A percentile compares a stretch with the other conserved stretches of the same genome.
Conservation (phyloP, 2,329 filamentous ascomycete species). For the Sporothrix mexicana region DNA sequence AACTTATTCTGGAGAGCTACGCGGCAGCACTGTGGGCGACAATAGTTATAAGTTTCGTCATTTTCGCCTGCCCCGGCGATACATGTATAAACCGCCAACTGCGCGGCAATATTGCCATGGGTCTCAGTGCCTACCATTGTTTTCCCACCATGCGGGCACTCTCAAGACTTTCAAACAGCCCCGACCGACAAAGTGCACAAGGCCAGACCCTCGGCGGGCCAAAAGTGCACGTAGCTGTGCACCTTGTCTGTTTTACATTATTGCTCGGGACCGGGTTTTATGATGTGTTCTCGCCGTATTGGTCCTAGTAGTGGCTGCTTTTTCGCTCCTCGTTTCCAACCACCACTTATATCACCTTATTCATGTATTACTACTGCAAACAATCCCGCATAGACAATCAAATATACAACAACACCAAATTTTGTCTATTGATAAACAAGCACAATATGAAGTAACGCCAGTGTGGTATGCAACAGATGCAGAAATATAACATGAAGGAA, state of each 20-base stretch:
- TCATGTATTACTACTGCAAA: background rate
- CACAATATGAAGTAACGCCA: constrained; percentile 16
- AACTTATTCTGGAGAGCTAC: constrained; percentile 54
- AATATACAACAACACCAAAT: background rate
- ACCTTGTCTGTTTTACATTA: constrained; percentile 47
- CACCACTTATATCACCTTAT: background rate
- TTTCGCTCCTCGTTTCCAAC: background rate
- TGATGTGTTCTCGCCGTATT: no score
- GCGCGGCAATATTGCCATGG: constrained; percentile 46
- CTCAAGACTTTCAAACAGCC: constrained; percentile 43
- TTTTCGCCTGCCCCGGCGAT: background rate
- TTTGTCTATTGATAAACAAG: constrained; percentile 27
- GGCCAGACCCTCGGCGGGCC: constrained; percentile 53
- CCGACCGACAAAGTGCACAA: constrained; percentile 35
- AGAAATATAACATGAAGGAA: constrained; percentile 16
- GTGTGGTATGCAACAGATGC: constrained; percentile 31
- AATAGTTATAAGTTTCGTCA: constrained; percentile 50
- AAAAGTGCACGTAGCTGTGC: constrained; percentile 52
- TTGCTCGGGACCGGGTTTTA: constrained; percentile 43
- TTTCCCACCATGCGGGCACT: constrained; percentile 56
- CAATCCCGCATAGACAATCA: background rate
- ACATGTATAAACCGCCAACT: constrained; percentile 34
- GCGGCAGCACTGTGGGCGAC: constrained; percentile 55
- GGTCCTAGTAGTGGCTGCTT: no score
- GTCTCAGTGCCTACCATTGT: constrained; percentile 56